phyloP scores from a whole-genome alignment of 306 rosid species.

The Sindora glabra region DNA sequence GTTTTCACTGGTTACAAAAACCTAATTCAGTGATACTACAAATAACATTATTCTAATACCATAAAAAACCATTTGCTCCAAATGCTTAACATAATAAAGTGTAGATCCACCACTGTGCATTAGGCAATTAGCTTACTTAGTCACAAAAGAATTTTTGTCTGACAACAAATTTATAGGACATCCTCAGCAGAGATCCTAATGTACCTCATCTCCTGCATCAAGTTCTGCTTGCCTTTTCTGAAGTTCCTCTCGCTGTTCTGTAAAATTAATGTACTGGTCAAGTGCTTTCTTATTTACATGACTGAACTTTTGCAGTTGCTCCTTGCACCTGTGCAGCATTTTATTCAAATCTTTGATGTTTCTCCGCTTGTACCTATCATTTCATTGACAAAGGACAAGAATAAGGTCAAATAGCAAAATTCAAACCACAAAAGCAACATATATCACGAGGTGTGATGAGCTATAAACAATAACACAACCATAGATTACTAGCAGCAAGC shows the following conservation, averaged over 20 bases:
- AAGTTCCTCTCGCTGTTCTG: constrained; percentile 96
- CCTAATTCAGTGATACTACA: background rate
- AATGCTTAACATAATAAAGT: background rate
- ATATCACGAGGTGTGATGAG: background rate
- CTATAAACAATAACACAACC: background rate
- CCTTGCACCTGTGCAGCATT: constrained; percentile 86
- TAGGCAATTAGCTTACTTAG: background rate
- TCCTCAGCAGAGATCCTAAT: background rate
- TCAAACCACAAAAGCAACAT: background rate
- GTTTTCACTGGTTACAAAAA: constrained; percentile 5
- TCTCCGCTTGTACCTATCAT: constrained; percentile 70
- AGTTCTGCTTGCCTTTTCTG: constrained; percentile 95
- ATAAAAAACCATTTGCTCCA: background rate
- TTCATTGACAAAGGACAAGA: constrained; percentile 9
- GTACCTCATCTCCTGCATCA: constrained; percentile 93
- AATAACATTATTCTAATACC: background rate
- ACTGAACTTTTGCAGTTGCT: constrained; percentile 83
- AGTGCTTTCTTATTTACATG: constrained; percentile 97
- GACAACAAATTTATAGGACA: background rate
- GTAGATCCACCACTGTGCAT: background rate
- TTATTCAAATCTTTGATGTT: constrained; percentile 71
- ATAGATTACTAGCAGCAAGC: too few species aligned
- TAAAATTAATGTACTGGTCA: constrained; percentile 89
- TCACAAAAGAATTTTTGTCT: background rate
- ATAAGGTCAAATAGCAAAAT: background rate